Evolutionary conservation across 75 land plant species (phyloP).

Genomic region (Cryptomeria japonica): DNA sequence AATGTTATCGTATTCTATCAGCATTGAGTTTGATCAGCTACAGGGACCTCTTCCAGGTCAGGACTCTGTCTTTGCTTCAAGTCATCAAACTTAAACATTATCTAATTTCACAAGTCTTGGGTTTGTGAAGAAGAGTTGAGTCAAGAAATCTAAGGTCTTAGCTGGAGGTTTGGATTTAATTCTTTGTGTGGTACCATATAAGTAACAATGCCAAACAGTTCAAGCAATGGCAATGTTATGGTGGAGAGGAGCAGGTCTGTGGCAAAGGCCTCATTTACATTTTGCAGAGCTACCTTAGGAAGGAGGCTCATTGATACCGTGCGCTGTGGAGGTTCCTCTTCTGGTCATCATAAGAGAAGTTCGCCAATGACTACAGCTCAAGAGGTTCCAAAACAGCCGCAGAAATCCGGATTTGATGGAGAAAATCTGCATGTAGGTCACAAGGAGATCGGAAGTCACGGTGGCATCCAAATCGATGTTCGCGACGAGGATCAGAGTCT

Average conservation of each 20-base stretch:
- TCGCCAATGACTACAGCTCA: neutral
- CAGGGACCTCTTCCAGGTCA: neutral
- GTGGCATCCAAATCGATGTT: neutral
- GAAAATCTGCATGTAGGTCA: neutral
- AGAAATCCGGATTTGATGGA: neutral
- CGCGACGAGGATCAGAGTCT: neutral
- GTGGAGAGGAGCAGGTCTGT: slow-evolving; percentile 7
- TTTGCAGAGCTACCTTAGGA: slow-evolving; percentile 30
- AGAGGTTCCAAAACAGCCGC: neutral
- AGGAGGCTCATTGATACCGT: slow-evolving; percentile 30
- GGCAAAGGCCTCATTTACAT: slow-evolving; percentile 12
- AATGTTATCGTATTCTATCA: neutral
- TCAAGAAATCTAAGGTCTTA: neutral
- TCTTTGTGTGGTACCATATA: neutral
- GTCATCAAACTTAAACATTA: neutral
- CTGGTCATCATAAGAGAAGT: slow-evolving; percentile 7
- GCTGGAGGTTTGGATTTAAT: neutral
- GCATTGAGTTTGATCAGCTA: neutral
- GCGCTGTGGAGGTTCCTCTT: slow-evolving; percentile 30
- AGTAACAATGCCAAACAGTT: slow-evolving; percentile 9
- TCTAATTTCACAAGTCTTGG: neutral
- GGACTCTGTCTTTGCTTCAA: neutral
- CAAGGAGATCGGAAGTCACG: neutral
- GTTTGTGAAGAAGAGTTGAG: neutral
- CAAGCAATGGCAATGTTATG: slow-evolving; percentile 3